Evolutionary conservation across 768 basidiomycete genomes (phyloP).

Genomic region (Phylloporus arenicola): DNA sequence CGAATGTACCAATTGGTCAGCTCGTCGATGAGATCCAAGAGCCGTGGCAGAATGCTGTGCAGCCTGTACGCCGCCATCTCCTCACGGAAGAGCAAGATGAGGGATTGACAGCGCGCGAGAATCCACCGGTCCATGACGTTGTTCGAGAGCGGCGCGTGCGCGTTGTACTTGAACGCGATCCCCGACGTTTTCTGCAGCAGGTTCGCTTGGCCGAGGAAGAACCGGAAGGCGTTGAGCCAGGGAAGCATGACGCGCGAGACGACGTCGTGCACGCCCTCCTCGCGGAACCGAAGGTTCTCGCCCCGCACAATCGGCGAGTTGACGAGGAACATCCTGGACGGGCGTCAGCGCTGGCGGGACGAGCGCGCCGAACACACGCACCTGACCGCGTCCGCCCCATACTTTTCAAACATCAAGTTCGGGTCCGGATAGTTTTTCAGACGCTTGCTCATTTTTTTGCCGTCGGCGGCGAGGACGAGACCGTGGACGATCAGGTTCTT

Average conservation of each 20-base stretch:
- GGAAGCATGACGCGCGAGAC: slow-evolving; percentile 94
- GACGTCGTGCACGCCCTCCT: slow-evolving; percentile 96
- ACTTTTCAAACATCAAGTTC: slow-evolving; percentile 79
- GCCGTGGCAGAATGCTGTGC: slow-evolving; percentile 94
- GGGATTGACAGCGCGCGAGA: slow-evolving; percentile 93
- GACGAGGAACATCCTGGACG: slow-evolving; percentile 86
- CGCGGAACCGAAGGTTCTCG: slow-evolving; percentile 96
- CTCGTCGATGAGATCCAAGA: slow-evolving; percentile 90
- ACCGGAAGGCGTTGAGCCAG: slow-evolving; percentile 98
- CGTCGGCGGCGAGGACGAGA: slow-evolving; percentile 91
- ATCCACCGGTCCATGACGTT: slow-evolving; percentile 99
- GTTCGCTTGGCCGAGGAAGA: slow-evolving; percentile 94
- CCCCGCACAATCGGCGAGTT: slow-evolving; percentile 98
- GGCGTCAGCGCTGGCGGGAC: not conserved
- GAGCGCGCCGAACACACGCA: slow-evolving; percentile 22
- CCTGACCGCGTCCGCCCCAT: slow-evolving; percentile 95
- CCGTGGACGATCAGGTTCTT: slow-evolving; percentile 96
- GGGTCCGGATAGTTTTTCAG: slow-evolving; percentile 97
- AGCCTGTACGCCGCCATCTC: slow-evolving; percentile 98
- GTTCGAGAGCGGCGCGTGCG: slow-evolving; percentile 72
- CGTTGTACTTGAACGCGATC: slow-evolving; percentile 78
- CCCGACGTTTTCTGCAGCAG: slow-evolving; percentile 78
- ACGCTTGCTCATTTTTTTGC: slow-evolving; percentile 99
- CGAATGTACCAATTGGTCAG: slow-evolving; percentile 99
- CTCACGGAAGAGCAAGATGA: slow-evolving; percentile 83